Evolutionary conservation across 2,329 filamentous ascomycete genomes (phyloP), one percentile per base, ranked within the genome.

Genomic region (Helicocarpus griseus): DNA sequence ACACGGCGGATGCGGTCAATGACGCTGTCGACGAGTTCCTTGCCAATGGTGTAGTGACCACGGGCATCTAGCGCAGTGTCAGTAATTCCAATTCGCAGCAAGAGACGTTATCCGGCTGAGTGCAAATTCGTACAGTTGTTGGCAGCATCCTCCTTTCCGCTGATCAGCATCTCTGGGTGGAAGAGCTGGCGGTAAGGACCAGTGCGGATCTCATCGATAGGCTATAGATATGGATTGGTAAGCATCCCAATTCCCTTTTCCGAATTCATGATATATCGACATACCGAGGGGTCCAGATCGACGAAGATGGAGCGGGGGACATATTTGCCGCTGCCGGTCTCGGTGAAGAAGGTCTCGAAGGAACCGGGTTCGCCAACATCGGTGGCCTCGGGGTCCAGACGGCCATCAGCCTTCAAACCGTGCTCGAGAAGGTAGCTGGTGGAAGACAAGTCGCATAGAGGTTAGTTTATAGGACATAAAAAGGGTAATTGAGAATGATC

Each of bases 1-100:
- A 85, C 78, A 59, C 80, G 78, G 59, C 81, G 79, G 61, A 85
- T 77, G 60, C 79, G 79, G 60, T 84, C 81, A 63, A 83, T 74
- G 52, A 83, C 81, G 51, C 71, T 75, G 61, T 83, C 80, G 54
- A 82, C 75, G 60, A 84, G 74, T 64, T 84, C 81, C 70, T 84
- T 85, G 62, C 81, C 81, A 61, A 84, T 77, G 41, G 81, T 85
- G 67, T 85, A 85, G 69, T 85, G 81, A 55, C 81, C 81, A 69
- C 81, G 77, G 57, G 81, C 81, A 71, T 85, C 77, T 79, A 54
- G 17, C 24, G 2, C 3, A 9, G n/a, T 8, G 40, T 52, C 36
- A 55, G 45, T 22, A 24, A 24, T 11, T 22, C 17, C 11, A 36
- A 21, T 40, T 44, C 6, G 14, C 14, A 22, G 11, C 17, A 35